phyloP scores from a whole-genome alignment of 352 stramenopile species.

The Globisporangium camurandrum region DNA sequence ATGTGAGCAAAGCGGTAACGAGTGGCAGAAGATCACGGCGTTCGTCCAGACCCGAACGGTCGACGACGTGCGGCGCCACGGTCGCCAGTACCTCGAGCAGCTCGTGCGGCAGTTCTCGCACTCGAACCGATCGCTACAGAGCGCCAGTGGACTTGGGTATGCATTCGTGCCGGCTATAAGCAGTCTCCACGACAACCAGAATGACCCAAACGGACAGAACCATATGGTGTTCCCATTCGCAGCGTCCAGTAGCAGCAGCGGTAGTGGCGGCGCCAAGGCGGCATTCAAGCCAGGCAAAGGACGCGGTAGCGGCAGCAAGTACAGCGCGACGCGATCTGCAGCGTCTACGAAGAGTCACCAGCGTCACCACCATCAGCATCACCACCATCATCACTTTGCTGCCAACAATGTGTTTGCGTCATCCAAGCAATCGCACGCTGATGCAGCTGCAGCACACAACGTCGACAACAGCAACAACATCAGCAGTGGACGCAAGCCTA shows the following conservation, averaged over 20 bases:
- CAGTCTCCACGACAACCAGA: conserved; percentile 20
- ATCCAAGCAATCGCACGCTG: background rate
- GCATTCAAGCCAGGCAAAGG: conserved; percentile 4
- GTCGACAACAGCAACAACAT: background rate
- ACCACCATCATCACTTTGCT: conserved; percentile 2
- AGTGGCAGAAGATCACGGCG: conserved; percentile 63
- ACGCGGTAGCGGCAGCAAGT: conserved; percentile 4
- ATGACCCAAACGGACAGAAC: conserved; percentile 26
- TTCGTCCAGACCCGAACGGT: conserved; percentile 65
- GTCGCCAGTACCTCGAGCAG: conserved; percentile 63
- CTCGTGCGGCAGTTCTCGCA: conserved; percentile 41
- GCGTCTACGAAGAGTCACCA: conserved; percentile 1
- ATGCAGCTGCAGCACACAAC: background rate
- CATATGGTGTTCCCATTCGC: conserved; percentile 2
- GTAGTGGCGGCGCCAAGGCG: background rate
- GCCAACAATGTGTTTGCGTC: background rate
- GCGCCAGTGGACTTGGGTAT: background rate
- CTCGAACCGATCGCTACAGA: conserved; percentile 2
- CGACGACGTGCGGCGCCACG: conserved; percentile 60
- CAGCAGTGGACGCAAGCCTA: conserved; percentile 25
- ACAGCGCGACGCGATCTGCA: background rate
- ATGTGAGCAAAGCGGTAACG: conserved; percentile 33
- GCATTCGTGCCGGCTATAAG: background rate
- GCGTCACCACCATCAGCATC: conserved; percentile 1
- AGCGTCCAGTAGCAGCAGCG: too few relatives aligned